Conservation (phyloP, 2,329 filamentous ascomycete genomes). For the Davidsoniella eucalypti region DNA sequence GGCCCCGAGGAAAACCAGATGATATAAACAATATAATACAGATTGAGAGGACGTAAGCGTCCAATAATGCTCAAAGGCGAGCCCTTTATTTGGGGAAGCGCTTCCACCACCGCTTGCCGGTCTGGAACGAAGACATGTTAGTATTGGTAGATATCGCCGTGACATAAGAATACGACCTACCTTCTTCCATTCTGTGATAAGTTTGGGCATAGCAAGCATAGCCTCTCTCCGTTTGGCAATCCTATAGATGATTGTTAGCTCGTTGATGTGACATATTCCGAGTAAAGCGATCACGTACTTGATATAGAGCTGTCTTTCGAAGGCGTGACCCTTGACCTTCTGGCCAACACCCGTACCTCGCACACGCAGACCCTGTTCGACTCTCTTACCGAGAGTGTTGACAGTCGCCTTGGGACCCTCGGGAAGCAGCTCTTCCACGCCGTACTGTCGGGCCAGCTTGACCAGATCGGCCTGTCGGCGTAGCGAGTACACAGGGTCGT, state of each 20-base stretch:
- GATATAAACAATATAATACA: conserved; percentile 12
- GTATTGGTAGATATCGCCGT: not conserved
- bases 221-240: conserved; percentile 81
- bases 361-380: conserved; percentile 66
- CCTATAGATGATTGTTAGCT: conserved; percentile 24
- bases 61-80: not conserved
- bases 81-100: conserved; percentile 34
- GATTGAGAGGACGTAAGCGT: not conserved
- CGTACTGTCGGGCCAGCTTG: conserved; percentile 63
- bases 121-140: conserved; percentile 6
- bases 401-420: conserved; percentile 60
- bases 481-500: conserved; percentile 66
- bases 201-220: conserved; percentile 85
- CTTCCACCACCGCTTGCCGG: conserved; percentile 12
- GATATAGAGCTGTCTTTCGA: conserved; percentile 72
- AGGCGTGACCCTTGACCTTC: conserved; percentile 84
- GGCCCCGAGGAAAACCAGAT: conserved; percentile 3
- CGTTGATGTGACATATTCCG: not conserved
- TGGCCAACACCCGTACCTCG: conserved; percentile 89
- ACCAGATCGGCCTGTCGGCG: conserved; percentile 81
- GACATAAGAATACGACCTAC: conserved; percentile 30
- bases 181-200: conserved; percentile 88
- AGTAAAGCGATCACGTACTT: conserved; percentile 32
- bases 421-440: conserved; percentile 68
- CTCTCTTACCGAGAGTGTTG: conserved; percentile 50